Conservation (phyloP, 257 asterid genomes). For the Striga asiatica region DNA sequence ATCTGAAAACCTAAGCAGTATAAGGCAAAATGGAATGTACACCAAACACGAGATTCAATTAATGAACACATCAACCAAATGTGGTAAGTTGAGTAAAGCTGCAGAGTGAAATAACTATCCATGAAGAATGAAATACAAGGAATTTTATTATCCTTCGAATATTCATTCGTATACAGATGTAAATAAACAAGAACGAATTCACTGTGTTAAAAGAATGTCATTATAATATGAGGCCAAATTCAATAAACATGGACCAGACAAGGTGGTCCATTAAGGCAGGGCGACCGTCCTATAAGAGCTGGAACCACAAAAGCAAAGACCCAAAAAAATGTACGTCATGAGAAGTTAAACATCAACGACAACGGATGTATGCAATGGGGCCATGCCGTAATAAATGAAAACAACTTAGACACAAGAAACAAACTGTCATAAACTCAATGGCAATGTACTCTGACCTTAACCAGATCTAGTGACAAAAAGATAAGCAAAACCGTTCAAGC, state of each 20-base stretch:
- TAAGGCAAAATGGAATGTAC: no score
- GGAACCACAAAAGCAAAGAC: slow-evolving; percentile 10
- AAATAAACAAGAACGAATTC: slow-evolving; percentile 3
- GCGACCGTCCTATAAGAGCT: no score
- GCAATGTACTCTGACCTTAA: no score
- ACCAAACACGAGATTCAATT: no score
- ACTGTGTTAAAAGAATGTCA: background rate
- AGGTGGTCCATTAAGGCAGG: no score
- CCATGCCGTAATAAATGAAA: slow-evolving; percentile 23
- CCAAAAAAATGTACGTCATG: slow-evolving; percentile 14
- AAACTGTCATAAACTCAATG: slow-evolving; percentile 21
- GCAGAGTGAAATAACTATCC: no score
- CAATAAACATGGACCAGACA: slow-evolving; percentile 5
- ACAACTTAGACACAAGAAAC: slow-evolving; percentile 21
- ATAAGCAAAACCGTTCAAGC: slow-evolving; percentile 14
- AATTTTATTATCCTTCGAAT: no score
- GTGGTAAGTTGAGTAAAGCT: no score
- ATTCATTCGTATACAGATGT: no score
- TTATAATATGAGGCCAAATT: background rate
- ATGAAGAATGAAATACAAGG: no score
- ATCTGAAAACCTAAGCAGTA: no score
- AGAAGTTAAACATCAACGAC: slow-evolving; percentile 17
- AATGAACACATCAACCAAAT: no score
- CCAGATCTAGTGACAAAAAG: slow-evolving; percentile 22
- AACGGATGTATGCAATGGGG: slow-evolving; percentile 8